Evolutionary conservation across 2,329 filamentous ascomycete genomes (phyloP).

Genomic region (Colletotrichum chrysophilum): DNA sequence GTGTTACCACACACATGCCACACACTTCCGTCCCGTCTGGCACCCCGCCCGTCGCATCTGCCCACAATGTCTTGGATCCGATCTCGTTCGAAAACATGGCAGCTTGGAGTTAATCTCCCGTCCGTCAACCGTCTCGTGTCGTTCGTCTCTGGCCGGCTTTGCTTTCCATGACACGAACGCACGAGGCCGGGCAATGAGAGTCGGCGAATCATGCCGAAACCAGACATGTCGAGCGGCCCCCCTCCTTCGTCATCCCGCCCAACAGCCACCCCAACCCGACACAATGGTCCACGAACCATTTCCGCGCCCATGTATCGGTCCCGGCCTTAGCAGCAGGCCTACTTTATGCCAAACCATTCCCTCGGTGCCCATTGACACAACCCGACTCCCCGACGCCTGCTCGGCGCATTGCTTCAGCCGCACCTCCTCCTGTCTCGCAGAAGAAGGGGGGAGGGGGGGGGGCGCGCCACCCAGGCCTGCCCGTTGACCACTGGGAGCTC

Average conservation of each 20-base stretch:
- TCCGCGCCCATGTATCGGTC: background rate
- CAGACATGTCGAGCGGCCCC: background rate
- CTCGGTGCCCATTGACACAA: constrained; percentile 3
- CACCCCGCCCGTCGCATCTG: background rate
- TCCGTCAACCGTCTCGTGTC: background rate
- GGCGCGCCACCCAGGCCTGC: background rate
- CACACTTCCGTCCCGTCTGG: background rate
- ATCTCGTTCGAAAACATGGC: background rate
- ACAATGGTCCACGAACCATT: constrained; percentile 2
- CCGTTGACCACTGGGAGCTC: background rate
- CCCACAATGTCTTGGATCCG: background rate
- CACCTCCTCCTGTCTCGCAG: background rate
- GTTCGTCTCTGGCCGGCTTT: background rate
- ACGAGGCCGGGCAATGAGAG: background rate
- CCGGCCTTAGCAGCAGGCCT: background rate
- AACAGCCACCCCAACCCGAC: background rate
- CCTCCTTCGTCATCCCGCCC: background rate
- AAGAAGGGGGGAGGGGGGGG: background rate
- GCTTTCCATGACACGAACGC: background rate
- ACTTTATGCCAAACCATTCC: constrained; percentile 6
- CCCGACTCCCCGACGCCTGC: background rate
- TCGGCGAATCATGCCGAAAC: background rate
- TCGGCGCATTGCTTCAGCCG: background rate
- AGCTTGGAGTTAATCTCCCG: background rate
- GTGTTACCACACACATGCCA: background rate